A percentile compares a stretch with the other conserved stretches of the same genome.
phyloP scores from a whole-genome alignment of 2,329 filamentous ascomycete species.

The Cladosporium sp. region DNA sequence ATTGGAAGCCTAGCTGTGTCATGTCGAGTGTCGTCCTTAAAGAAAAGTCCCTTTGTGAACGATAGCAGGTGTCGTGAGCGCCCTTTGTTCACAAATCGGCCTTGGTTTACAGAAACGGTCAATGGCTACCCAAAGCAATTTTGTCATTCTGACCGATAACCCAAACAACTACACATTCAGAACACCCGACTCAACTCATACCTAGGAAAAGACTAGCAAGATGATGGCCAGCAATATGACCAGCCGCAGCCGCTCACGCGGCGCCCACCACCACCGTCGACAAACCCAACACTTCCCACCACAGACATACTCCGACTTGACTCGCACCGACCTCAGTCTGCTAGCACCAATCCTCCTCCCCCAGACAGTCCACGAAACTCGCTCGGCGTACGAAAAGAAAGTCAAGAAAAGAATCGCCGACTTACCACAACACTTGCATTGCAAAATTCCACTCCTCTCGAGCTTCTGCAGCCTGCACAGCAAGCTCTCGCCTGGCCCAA shows the following conservation, averaged over 20 bases:
- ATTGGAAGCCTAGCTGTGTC: neutral
- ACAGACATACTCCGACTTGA: slow-evolving; percentile 25
- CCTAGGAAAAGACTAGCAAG: neutral
- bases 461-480: slow-evolving; percentile 27
- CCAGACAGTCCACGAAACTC: slow-evolving; percentile 1
- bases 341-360: slow-evolving; percentile 24
- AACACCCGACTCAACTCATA: neutral
- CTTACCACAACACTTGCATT: slow-evolving; percentile 27
- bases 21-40: neutral
- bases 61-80: neutral
- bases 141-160: neutral
- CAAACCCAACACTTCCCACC: slow-evolving; percentile 22
- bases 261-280: slow-evolving; percentile 12
- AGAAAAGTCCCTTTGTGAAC: neutral
- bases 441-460: slow-evolving; percentile 21
- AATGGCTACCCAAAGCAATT: neutral
- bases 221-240: neutral
- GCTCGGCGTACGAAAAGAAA: slow-evolving; percentile 16
- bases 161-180: neutral
- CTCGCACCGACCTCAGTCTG: slow-evolving; percentile 22
- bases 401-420: slow-evolving; percentile 23
- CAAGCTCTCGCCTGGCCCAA: slow-evolving; percentile 24
- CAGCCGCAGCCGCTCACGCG: neutral
- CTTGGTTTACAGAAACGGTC: neutral
- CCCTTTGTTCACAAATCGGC: slow-evolving; percentile 2